These are phyloP conservation scores for Aureobasidium namibiae DNA, from an alignment of 2,329 filamentous ascomycete species.

Conservation along the genomic window DNA sequence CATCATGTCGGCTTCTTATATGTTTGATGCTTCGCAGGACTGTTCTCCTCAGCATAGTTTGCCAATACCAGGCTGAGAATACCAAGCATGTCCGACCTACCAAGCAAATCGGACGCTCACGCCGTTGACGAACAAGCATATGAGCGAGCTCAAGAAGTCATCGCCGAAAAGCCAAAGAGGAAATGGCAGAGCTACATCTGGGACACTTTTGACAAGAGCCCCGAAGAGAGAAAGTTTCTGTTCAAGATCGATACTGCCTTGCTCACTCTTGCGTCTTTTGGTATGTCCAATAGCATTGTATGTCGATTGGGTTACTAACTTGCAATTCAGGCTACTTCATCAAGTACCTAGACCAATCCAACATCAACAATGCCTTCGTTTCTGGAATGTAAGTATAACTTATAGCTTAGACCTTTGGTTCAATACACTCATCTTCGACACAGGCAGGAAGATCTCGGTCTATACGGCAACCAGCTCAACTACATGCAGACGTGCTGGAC, in stretches of 20 bases:
- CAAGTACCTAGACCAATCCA: neutral
- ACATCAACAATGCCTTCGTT: neutral
- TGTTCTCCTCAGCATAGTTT: neutral
- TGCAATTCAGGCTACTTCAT: neutral
- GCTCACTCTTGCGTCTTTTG: conserved; percentile 39
- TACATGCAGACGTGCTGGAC: conserved; percentile 51
- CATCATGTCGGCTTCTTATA: neutral
- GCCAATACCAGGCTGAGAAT: neutral
- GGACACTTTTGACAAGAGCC: conserved; percentile 42
- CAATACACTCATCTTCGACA: no score
- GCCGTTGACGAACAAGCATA: neutral
- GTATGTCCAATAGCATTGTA: conserved; percentile 18
- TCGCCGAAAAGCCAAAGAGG: conserved; percentile 17
- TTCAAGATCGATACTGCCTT: conserved; percentile 43
- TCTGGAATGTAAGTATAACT: neutral
- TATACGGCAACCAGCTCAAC: conserved; percentile 49
- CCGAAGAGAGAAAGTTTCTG: conserved; percentile 40
- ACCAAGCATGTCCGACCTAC: neutral
- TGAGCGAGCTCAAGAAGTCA: conserved; percentile 10
- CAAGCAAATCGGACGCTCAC: neutral
- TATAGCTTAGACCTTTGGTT: no score
- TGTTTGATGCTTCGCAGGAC: neutral
- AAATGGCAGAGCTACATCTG: conserved; percentile 45
- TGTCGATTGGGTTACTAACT: neutral
- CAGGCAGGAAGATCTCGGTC: conserved; percentile 45